Percentiles rank a stretch among this genome's conserved stretches.
phyloP scores from a whole-genome alignment of 163 green algal genomes.

The Chlorella variabilis region DNA sequence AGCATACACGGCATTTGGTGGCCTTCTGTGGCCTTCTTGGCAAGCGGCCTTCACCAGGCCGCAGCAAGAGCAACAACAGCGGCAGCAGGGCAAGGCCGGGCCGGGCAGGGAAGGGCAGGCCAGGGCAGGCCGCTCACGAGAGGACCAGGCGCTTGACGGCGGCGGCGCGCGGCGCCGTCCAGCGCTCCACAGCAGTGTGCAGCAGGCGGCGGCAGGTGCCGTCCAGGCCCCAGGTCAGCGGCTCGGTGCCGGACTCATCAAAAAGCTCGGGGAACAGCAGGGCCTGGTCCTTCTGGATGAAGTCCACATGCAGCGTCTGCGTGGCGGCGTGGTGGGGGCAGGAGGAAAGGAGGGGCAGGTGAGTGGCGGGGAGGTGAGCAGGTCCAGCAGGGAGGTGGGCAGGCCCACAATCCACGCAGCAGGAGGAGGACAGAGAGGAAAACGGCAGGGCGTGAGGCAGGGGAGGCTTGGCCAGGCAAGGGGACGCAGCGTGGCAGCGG shows the following conservation, averaged over 20 bases:
- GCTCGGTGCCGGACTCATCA: background rate
- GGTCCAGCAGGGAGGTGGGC: no score
- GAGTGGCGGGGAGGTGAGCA: background rate
- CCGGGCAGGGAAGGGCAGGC: background rate
- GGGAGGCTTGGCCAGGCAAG: no score
- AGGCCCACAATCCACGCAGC: background rate
- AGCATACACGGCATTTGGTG: no score
- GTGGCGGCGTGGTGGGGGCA: background rate
- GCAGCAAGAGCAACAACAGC: no score
- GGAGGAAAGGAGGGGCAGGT: background rate
- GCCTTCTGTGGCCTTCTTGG: no score
- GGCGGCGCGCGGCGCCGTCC: constrained; percentile 12
- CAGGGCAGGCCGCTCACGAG: constrained; percentile 13
- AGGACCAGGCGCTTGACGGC: constrained; percentile 30
- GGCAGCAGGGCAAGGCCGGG: no score
- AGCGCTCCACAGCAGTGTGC: constrained; percentile 31
- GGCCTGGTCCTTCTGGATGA: constrained; percentile 3
- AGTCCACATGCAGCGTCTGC: constrained; percentile 35
- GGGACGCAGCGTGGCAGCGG: background rate
- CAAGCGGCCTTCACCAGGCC: no score
- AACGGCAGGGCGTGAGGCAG: no score
- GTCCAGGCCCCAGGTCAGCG: background rate
- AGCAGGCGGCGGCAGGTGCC: constrained; percentile 25
- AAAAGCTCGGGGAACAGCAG: background rate
- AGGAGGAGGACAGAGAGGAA: background rate